These are phyloP conservation scores for Didymosphaeria variabile DNA, from an alignment of 2,329 filamentous ascomycete species.

Conservation along the genomic window DNA sequence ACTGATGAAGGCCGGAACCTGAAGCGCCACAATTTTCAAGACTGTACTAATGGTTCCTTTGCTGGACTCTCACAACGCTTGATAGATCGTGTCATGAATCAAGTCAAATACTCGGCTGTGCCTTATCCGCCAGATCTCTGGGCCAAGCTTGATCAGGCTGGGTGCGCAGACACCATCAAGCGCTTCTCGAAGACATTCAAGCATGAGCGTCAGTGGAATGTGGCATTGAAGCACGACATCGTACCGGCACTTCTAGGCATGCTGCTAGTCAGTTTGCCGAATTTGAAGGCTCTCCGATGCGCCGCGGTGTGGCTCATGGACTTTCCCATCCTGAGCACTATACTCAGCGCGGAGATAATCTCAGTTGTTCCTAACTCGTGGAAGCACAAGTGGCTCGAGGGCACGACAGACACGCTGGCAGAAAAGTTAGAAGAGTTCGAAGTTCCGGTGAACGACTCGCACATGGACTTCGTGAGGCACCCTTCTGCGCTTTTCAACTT, in stretches of 20 bases:
- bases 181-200: constrained; percentile 7
- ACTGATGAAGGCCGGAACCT: constrained; percentile 12
- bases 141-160: neutral
- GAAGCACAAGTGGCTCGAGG: constrained; percentile 13
- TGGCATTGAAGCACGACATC: constrained; percentile 16
- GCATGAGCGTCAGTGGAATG: constrained; percentile 11
- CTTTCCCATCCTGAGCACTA: constrained; percentile 21
- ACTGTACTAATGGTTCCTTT: too few species aligned
- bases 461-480: constrained; percentile 3
- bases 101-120: neutral
- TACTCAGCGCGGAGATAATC: neutral
- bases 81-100: neutral
- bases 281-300: constrained; percentile 22
- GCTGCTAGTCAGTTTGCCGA: constrained; percentile 20
- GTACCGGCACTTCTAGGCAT: constrained; percentile 22
- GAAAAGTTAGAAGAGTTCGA: constrained; percentile 19
- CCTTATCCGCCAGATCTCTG: neutral
- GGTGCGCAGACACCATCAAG: constrained; percentile 1
- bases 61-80: neutral
- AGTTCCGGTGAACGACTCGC: constrained; percentile 20
- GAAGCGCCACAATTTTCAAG: too few species aligned
- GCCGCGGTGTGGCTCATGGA: constrained; percentile 28
- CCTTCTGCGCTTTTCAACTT: constrained; percentile 18
- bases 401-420: neutral
- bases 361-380: neutral